These are phyloP conservation scores for Dothidotthia symphoricarpi DNA, from an alignment of 2,329 filamentous ascomycete species.

Conservation along the genomic window DNA sequence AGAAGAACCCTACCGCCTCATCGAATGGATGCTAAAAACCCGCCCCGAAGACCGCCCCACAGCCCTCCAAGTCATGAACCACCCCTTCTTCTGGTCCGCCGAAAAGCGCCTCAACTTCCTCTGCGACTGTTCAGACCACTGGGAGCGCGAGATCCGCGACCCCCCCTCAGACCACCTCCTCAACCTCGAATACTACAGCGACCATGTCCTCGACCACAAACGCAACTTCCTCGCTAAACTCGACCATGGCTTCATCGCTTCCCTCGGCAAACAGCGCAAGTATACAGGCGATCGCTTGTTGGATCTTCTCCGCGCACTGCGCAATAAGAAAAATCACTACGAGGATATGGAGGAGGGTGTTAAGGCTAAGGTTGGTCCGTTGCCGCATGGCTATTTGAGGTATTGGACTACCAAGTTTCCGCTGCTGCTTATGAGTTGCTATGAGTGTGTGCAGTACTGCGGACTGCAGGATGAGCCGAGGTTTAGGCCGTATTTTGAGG, in stretches of 20 bases:
- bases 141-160: constrained; percentile 86
- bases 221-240: constrained; percentile 77
- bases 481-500: constrained; percentile 68
- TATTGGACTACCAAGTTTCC: constrained; percentile 85
- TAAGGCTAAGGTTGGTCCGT: constrained; percentile 67
- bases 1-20: constrained; percentile 82
- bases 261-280: constrained; percentile 88
- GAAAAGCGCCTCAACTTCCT: constrained; percentile 89
- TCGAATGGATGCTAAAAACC: constrained; percentile 73
- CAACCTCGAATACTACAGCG: constrained; percentile 54
- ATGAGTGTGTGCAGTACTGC: constrained; percentile 68
- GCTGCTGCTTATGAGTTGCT: constrained; percentile 73
- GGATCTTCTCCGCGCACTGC: constrained; percentile 80
- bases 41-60: constrained; percentile 67
- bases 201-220: constrained; percentile 51
- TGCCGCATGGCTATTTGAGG: constrained; percentile 76
- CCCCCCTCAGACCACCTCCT: constrained; percentile 69
- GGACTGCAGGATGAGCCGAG: constrained; percentile 62
- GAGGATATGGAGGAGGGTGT: constrained; percentile 88
- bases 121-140: constrained; percentile 95
- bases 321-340: constrained; percentile 98
- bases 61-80: constrained; percentile 77
- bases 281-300: constrained; percentile 82
- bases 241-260: constrained; percentile 80
- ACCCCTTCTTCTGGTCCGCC: constrained; percentile 94